Conservation (phyloP, 2,329 filamentous ascomycete genomes). For the Acephala macrosclerotiorum region DNA sequence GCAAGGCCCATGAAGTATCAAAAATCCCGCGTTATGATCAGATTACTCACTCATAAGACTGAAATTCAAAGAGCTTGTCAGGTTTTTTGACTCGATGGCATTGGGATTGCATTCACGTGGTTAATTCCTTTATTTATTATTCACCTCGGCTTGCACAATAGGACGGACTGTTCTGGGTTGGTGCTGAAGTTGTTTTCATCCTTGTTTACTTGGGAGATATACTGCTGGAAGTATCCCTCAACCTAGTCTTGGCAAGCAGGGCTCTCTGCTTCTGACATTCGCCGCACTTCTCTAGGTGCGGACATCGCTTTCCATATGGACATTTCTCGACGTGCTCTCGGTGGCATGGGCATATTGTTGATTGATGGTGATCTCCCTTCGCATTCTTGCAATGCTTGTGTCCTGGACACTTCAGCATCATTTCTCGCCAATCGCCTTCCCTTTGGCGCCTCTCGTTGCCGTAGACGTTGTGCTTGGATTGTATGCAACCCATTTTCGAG, state of each 20-base stretch:
- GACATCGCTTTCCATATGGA: constrained; percentile 1
- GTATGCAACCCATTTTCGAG: background rate
- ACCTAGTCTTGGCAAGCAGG: background rate
- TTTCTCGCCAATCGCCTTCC: background rate
- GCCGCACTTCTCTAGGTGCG: background rate
- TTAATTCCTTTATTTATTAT: background rate
- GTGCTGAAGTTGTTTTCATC: no score
- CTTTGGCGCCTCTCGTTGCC: background rate
- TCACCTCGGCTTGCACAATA: no score
- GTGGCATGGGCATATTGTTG: background rate
- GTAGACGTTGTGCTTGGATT: background rate
- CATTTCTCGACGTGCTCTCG: background rate
- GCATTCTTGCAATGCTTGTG: background rate
- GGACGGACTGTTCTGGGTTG: no score
- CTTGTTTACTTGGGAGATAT: background rate
- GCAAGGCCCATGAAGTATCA: no score
- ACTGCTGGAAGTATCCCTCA: background rate
- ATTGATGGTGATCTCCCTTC: background rate
- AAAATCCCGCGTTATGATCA: no score
- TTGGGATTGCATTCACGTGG: background rate
- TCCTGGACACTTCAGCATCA: background rate
- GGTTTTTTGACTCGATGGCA: background rate
- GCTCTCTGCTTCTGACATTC: constrained; percentile 1
- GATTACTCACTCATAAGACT: no score
- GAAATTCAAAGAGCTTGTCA: background rate